A percentile compares a stretch with the other conserved stretches of the same genome.
These are phyloP conservation scores for Trichothecium roseum DNA, from an alignment of 2,329 filamentous ascomycete genomes.

Conservation along the genomic window DNA sequence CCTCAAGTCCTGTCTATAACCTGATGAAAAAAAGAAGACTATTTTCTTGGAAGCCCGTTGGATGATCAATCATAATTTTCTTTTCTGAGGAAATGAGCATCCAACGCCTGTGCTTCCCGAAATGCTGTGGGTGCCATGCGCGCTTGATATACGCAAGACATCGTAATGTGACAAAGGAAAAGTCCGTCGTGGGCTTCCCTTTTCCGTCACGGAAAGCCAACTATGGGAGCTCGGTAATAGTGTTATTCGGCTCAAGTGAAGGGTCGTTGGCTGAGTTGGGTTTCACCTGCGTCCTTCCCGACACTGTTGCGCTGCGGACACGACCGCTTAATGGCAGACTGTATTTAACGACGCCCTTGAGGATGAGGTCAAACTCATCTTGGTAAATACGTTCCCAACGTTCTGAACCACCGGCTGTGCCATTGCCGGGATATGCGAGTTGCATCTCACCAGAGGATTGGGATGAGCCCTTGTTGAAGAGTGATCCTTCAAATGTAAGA, in stretches of 20 bases:
- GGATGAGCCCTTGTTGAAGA: constrained; percentile 64
- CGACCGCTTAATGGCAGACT: constrained; percentile 51
- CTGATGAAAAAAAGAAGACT: too few species aligned
- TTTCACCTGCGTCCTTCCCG: constrained; percentile 48
- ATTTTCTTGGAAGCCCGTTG: too few species aligned
- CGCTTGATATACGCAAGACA: constrained; percentile 22
- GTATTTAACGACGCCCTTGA: constrained; percentile 86
- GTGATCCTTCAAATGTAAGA: constrained; percentile 79
- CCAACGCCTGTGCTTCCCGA: constrained; percentile 23
- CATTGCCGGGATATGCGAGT: constrained; percentile 74
- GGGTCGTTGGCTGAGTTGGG: constrained; percentile 52
- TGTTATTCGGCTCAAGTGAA: constrained; percentile 66
- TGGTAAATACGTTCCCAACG: constrained; percentile 87
- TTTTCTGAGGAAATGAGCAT: constrained; percentile 16
- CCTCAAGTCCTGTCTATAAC: too few species aligned
- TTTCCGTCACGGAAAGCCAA: background rate
- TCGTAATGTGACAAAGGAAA: constrained; percentile 13
- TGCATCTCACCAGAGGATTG: constrained; percentile 76
- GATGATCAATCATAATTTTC: constrained; percentile 18
- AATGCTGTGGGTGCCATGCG: constrained; percentile 24
- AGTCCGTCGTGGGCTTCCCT: background rate
- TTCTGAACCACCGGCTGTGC: constrained; percentile 72
- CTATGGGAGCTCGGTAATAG: constrained; percentile 24
- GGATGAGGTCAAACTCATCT: constrained; percentile 86
- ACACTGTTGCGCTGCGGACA: constrained; percentile 48